Conservation (phyloP, 208 protist genomes). For the Acanthamoeba castellanii region DNA sequence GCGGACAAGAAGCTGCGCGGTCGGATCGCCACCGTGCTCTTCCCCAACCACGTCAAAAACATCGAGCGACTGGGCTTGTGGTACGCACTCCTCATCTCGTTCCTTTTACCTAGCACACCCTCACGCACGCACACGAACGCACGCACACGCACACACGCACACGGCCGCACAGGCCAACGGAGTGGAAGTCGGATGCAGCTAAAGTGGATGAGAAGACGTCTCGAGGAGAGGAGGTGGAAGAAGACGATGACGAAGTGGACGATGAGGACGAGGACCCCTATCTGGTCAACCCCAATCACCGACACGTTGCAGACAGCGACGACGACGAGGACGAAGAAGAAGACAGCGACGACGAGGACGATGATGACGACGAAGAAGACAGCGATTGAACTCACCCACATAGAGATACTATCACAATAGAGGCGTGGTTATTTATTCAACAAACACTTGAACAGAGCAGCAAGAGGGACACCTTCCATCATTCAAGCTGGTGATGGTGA, state of each 20-base stretch:
- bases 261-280: slow-evolving; percentile 44
- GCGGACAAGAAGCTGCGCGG: slow-evolving; percentile 48
- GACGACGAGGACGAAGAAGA: background rate
- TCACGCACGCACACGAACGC: background rate
- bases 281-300: slow-evolving; percentile 50
- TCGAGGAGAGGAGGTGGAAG: background rate
- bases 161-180: background rate
- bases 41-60: slow-evolving; percentile 58
- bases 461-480: too few relatives aligned
- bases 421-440: too few relatives aligned
- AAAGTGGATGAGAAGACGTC: background rate
- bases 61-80: slow-evolving; percentile 1
- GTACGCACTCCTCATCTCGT: background rate
- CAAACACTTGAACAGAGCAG: too few relatives aligned
- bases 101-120: background rate
- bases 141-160: background rate
- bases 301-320: slow-evolving; percentile 17
- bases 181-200: background rate
- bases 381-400: too few relatives aligned
- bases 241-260: background rate
- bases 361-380: background rate
- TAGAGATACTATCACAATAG: too few relatives aligned
- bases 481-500: too few relatives aligned
- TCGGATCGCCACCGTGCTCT: slow-evolving; percentile 16
- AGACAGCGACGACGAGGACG: background rate